A percentile compares a stretch with the other conserved stretches of the same genome.
Conservation (phyloP, 2,329 filamentous ascomycete genomes). For the Scedosporium apiospermum region DNA sequence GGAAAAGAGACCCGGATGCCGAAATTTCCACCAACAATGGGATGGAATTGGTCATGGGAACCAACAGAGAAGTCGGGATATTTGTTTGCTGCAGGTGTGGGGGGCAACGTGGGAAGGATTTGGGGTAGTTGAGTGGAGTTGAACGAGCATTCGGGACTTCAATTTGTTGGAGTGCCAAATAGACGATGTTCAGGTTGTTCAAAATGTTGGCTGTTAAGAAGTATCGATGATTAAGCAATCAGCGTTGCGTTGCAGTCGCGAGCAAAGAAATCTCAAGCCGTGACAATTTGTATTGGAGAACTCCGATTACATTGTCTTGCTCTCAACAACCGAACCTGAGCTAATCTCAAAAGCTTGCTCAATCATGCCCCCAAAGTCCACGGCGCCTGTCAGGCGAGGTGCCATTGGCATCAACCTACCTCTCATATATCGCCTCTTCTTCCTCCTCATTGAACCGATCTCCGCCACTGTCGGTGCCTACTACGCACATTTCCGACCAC, state of each 20-base stretch:
- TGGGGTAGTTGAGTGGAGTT: not conserved
- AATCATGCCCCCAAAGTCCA: conserved; percentile 12
- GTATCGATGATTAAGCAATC: too few relatives aligned
- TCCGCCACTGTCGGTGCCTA: conserved; percentile 44
- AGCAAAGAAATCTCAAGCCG: too few relatives aligned
- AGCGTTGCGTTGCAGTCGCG: too few relatives aligned
- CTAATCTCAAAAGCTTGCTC: not conserved
- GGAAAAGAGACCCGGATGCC: not conserved
- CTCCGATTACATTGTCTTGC: too few relatives aligned
- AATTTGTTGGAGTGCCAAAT: too few relatives aligned
- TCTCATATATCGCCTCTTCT: conserved; percentile 58
- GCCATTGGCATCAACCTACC: conserved; percentile 40
- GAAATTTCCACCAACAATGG: conserved; percentile 5
- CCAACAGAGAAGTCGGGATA: not conserved
- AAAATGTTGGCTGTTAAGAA: too few relatives aligned
- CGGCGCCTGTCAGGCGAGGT: conserved; percentile 5
- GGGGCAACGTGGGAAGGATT: not conserved
- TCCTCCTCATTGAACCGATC: conserved; percentile 60
- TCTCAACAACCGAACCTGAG: not conserved
- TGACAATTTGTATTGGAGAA: too few relatives aligned
- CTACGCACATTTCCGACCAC: conserved; percentile 38
- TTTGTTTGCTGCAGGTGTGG: not conserved
- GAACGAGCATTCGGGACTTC: not conserved
- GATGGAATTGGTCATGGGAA: not conserved
- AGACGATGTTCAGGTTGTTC: too few relatives aligned